Percentiles rank a stretch among this genome's conserved stretches.
Conservation (phyloP, 1,284 basidiomycete species). For the Tilletia walkeri region DNA sequence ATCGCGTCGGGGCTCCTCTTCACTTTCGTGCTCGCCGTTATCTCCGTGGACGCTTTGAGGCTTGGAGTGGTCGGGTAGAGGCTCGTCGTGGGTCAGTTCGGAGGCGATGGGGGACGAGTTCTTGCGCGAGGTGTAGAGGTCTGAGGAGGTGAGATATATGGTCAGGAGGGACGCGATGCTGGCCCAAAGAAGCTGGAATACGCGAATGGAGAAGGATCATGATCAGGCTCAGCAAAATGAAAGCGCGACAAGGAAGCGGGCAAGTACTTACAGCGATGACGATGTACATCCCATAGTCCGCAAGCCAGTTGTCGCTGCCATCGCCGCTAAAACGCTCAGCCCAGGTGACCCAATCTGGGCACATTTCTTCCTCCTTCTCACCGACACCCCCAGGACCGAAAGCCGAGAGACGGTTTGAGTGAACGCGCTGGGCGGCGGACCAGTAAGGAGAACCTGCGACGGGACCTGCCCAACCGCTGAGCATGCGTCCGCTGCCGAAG, state of each 20-base stretch:
- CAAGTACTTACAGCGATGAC: constrained; percentile 41
- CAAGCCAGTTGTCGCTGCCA: constrained; percentile 55
- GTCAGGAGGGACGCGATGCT: constrained; percentile 67
- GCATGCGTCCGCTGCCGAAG: constrained; percentile 24
- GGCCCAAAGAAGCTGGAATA: constrained; percentile 32
- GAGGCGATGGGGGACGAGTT: constrained; percentile 12
- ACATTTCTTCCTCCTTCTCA: constrained; percentile 56
- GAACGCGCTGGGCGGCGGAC: constrained; percentile 22
- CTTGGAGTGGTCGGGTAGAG: background rate
- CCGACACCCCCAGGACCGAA: constrained; percentile 18
- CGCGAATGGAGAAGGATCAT: background rate
- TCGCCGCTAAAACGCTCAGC: constrained; percentile 29
- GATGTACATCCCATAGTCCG: constrained; percentile 74
- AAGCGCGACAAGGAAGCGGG: background rate
- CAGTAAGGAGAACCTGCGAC: constrained; percentile 42
- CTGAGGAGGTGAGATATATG: constrained; percentile 72
- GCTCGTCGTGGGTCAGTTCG: background rate
- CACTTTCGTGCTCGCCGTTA: background rate
- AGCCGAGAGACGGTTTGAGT: constrained; percentile 18
- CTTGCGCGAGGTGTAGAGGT: constrained; percentile 35
- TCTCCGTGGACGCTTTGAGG: background rate
- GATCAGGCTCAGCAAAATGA: too few relatives aligned
- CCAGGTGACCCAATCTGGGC: constrained; percentile 76
- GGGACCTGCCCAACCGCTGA: constrained; percentile 43
- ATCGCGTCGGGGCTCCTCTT: background rate